Evolutionary conservation across 495 filamentous ascomycete genomes (phyloP), one percentile per base, ranked within the genome.

Genomic region (Talaromyces wortmannii): DNA sequence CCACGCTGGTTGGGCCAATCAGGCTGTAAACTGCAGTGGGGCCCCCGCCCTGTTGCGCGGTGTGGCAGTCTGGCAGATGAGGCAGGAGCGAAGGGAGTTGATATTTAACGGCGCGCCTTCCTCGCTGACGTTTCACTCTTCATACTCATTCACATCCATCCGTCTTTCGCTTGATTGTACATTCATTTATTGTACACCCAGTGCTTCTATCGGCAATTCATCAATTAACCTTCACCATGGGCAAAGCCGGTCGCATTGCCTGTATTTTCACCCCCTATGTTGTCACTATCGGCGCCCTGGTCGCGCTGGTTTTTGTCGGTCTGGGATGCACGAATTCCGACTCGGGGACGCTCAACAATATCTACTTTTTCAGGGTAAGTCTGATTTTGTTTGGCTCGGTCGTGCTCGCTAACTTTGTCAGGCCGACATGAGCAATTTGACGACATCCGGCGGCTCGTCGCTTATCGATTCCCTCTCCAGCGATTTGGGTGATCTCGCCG

Each of bases 211-310:
- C 6, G 12, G 6, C 33, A 12, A 36, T 36, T 36, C 33, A 36
- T 36, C 12, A 36, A 7, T 29, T 30, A 5, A 10, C 47, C 15
- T 23, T 51, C 69, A 81, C 56, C 57, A 87, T 88, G 84, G 83
- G 83, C 48, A 87, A 85, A 78, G 78, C 78, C 60, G 90, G 88
- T 61, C 82, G 90, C 62, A 80, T 91, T 58, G 73, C 85, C 60
- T 95, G 90, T 72, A 90, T 94, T 75, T 79, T 86, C 73, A 73
- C 86, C 71, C 90, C 91, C 52, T 89, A 91, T 72, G 74, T 77
- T 55, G 76, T 91, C 61, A 92, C 86, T 40, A 70, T 90, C 64
- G 87, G 78, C 54, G 83, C 85, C 31, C 70, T 95, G 61, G 72
- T 91, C 59, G 86, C 83, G 59, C 72, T 92, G 60, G 73, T 92